Evolutionary conservation across 352 stramenopile genomes (phyloP).

Genomic region (Hyaloperonospora arabidopsidis): DNA sequence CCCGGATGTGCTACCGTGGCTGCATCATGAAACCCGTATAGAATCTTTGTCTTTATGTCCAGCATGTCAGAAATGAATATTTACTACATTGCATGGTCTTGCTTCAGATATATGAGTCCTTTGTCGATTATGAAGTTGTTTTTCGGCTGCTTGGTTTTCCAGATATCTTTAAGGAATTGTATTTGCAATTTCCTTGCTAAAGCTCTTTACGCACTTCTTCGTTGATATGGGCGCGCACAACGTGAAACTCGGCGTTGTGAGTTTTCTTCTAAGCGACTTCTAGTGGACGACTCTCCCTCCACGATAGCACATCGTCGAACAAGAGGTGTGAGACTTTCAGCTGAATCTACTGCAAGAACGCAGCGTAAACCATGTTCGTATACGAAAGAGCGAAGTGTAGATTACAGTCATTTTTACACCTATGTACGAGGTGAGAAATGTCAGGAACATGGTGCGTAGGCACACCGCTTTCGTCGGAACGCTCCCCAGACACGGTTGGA

Average conservation of each 20-base stretch:
- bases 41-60: conserved; percentile 3
- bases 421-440: background rate
- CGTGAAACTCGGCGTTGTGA: conserved; percentile 1
- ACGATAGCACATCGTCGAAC: background rate
- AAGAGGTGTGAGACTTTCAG: background rate
- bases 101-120: background rate
- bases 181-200: conserved; percentile 2
- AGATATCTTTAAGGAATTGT: background rate
- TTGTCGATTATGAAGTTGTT: background rate
- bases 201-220: background rate
- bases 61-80: background rate
- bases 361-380: background rate
- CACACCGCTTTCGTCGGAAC: background rate
- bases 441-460: background rate
- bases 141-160: background rate
- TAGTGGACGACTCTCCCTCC: background rate
- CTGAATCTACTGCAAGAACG: background rate
- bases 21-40: conserved; percentile 15
- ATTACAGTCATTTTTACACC: background rate
- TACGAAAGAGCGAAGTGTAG: too few species aligned
- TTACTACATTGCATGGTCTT: background rate
- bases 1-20: conserved; percentile 8
- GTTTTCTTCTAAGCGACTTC: background rate
- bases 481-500: background rate
- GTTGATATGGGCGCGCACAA: background rate